These are phyloP conservation scores for Torrubiellomyces zombiae DNA, from an alignment of 2,329 filamentous ascomycete species.

Conservation along the genomic window DNA sequence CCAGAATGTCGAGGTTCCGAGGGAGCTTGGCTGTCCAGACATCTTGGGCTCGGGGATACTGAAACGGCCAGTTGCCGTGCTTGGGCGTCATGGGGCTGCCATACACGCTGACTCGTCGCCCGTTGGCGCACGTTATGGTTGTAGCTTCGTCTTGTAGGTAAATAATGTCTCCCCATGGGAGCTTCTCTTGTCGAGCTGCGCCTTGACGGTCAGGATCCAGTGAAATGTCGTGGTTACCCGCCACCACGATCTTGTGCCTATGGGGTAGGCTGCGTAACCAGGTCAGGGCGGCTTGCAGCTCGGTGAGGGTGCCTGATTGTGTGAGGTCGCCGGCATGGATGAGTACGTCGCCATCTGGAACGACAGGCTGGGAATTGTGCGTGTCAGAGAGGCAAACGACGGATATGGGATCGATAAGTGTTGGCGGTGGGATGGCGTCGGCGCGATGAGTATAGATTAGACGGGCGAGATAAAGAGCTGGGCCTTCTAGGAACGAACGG, in stretches of 20 bases:
- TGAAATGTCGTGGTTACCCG: slow-evolving; percentile 26
- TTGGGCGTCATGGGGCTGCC: slow-evolving; percentile 15
- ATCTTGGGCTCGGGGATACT: slow-evolving; percentile 17
- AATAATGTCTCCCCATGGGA: slow-evolving; percentile 10
- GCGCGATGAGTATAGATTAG: too few species aligned
- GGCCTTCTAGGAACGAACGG: too few species aligned
- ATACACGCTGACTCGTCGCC: slow-evolving; percentile 12
- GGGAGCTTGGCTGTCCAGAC: slow-evolving; percentile 12
- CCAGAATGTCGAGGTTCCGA: slow-evolving; percentile 16
- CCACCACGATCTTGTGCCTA: slow-evolving; percentile 24
- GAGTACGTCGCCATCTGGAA: slow-evolving; percentile 28
- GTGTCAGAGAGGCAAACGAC: slow-evolving; percentile 30
- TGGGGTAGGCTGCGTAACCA: slow-evolving; percentile 24
- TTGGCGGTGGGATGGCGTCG: too few species aligned
- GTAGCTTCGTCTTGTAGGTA: slow-evolving; percentile 10
- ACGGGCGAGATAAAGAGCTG: too few species aligned
- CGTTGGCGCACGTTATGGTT: slow-evolving; percentile 9
- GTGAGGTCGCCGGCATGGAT: slow-evolving; percentile 31
- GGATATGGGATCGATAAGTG: too few species aligned
- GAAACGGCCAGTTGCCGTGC: slow-evolving; percentile 23
- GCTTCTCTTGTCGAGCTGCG: too few species aligned
- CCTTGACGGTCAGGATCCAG: slow-evolving; percentile 13
- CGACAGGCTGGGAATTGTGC: slow-evolving; percentile 19
- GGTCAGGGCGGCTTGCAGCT: slow-evolving; percentile 18
- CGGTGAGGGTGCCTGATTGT: slow-evolving; percentile 22